A percentile compares a stretch with the other conserved stretches of the same genome.
These are phyloP conservation scores for Penicillium oxalicum DNA, from an alignment of 2,329 filamentous ascomycete species.

Conservation along the genomic window DNA sequence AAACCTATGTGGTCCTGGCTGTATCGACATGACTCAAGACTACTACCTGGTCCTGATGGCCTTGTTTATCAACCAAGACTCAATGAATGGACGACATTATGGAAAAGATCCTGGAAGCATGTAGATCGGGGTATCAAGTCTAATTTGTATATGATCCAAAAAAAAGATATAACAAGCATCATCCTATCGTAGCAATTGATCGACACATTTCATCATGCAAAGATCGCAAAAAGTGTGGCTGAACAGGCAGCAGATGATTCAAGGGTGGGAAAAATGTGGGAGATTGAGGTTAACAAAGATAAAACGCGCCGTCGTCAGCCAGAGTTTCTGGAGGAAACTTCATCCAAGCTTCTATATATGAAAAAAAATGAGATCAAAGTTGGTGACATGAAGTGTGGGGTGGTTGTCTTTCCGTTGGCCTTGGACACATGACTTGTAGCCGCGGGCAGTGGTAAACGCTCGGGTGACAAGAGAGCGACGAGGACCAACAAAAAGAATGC, in stretches of 20 bases:
- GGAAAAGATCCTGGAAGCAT: not conserved
- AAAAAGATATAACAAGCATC: conserved; percentile 1
- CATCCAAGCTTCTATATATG: conserved; percentile 11
- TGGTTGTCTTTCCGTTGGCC: not conserved
- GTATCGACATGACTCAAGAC: too few relatives aligned
- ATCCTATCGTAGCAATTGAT: conserved; percentile 18
- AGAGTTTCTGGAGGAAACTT: not conserved
- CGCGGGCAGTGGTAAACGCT: too few relatives aligned
- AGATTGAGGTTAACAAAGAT: not conserved
- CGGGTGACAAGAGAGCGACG: too few relatives aligned
- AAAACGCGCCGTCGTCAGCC: conserved; percentile 8
- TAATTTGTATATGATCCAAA: conserved; percentile 14
- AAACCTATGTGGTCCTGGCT: too few relatives aligned
- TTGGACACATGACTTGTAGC: too few relatives aligned
- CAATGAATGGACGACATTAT: not conserved
- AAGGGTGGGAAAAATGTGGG: conserved; percentile 4
- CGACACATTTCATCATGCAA: conserved; percentile 14
- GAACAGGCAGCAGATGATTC: conserved; percentile 6
- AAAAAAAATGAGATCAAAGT: conserved; percentile 6
- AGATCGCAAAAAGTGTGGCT: conserved; percentile 2
- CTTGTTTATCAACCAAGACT: not conserved
- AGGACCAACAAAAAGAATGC: too few relatives aligned
- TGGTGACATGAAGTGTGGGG: not conserved
- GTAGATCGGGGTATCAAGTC: conserved; percentile 23
- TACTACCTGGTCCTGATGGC: not conserved